phyloP scores from a whole-genome alignment of 2,329 filamentous ascomycete species.

The Biscogniauxia sp. region DNA sequence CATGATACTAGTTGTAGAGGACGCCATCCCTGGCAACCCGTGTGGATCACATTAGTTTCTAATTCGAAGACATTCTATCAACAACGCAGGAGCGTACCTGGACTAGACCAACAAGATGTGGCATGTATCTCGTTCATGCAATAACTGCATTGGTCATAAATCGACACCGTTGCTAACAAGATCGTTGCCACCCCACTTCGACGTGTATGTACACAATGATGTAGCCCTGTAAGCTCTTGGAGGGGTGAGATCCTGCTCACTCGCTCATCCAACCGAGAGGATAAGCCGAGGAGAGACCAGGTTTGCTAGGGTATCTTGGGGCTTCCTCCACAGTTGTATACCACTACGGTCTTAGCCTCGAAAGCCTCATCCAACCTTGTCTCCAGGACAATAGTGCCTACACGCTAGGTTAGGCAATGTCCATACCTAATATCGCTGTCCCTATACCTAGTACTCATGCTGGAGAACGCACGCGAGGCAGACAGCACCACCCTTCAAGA shows the following conservation, averaged over 20 bases:
- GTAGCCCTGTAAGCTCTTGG: not conserved
- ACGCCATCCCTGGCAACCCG: not conserved
- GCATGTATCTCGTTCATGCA: not conserved
- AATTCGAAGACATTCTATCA: not conserved
- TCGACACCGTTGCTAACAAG: not conserved
- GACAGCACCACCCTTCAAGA: no score
- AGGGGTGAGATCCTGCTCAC: slow-evolving; percentile 6
- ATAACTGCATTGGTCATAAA: not conserved
- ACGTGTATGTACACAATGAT: not conserved
- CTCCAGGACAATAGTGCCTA: no score
- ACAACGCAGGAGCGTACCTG: not conserved
- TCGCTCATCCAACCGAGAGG: slow-evolving; percentile 6
- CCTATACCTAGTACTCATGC: not conserved
- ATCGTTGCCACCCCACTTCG: not conserved
- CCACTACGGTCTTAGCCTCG: not conserved
- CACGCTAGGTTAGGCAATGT: not conserved
- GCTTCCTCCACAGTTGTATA: not conserved
- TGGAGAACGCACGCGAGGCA: no score
- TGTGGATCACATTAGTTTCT: not conserved
- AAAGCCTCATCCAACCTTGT: not conserved
- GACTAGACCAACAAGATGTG: not conserved
- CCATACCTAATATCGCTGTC: no score
- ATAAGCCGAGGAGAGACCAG: not conserved
- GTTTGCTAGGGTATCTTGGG: not conserved
- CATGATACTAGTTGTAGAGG: not conserved